Base-by-base conservation (phyloP, 2,329 filamentous ascomycete genomes). In the Aureobasidium sp. region DNA sequence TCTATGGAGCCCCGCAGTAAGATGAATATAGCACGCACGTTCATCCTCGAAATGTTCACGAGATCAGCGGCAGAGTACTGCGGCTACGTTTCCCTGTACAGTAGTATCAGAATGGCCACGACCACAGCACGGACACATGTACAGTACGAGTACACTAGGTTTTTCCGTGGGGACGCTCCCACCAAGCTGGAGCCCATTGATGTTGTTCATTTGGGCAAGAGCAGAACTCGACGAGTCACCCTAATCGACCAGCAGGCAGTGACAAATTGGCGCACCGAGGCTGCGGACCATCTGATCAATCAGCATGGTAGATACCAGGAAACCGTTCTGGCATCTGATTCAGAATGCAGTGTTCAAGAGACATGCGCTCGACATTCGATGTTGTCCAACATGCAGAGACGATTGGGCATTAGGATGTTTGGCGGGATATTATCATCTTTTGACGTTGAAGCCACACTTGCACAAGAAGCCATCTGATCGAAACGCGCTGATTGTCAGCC, bases 11-110 rank as follows among this genome's bases (percentile, higher is more conserved):
- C 44, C 57, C 57, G 36, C 57, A 50, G 44, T 50, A 29, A 59
- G 57, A 50, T 59, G 54, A 14, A 39, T 58, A 48, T 58, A 58
- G 54, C 54, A 58, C 54, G 57, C 57, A 59, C 57, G 57, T 50
- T 49, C 34, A 14, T 3, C 44, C 36, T 49, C 36, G 45, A 49
- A 13, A 13, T 59, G 57, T 45, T 59, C 57, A 59, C 57, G 57
- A 59, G 57, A 59, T 59, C 45, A 50, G 57, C 57, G 57, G 54
- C 45, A 45, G 34, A 59, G 27, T 50, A 36, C 44, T 47, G 57
- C 57, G 57, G 57, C 45, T 34, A 37, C 45, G 45, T 47, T 50
- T 59, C 45, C 57, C 45, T 59, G 21, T 21, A 21, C 21, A 21
- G 45, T 36, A 49, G 32, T 34, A 32, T 42, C 45, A 21, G 21